These are phyloP conservation scores for Saksenaea oblongispora DNA, from an alignment of 371 early-diverging fungal species.

Conservation along the genomic window DNA sequence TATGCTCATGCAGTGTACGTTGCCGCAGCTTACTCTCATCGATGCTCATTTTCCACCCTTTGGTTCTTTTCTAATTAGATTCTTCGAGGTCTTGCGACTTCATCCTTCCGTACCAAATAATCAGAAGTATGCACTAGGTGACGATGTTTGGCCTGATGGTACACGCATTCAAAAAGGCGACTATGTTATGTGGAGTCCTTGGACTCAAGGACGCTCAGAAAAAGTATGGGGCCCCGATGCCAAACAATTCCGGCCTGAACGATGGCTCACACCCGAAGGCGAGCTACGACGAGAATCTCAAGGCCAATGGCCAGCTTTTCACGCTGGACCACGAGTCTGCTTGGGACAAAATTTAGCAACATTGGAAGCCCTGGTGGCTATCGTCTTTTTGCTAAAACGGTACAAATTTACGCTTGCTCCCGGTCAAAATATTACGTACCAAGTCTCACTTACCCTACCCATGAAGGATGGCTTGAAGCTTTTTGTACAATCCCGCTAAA, in stretches of 20 bases:
- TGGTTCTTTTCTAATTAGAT: not conserved
- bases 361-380: constrained; percentile 43
- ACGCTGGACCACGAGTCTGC: constrained; percentile 74
- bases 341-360: constrained; percentile 54
- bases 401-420: constrained; percentile 45
- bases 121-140: constrained; percentile 63
- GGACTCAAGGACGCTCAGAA: constrained; percentile 52
- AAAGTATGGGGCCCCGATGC: constrained; percentile 66
- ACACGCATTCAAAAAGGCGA: constrained; percentile 60
- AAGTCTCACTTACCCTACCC: constrained; percentile 42
- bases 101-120: constrained; percentile 75
- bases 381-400: constrained; percentile 33
- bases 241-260: constrained; percentile 59
- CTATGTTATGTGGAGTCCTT: constrained; percentile 52
- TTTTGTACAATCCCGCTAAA: constrained; percentile 19
- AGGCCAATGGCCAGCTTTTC: constrained; percentile 58
- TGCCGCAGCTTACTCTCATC: not conserved
- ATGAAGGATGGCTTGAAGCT: constrained; percentile 51
- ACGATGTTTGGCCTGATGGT: constrained; percentile 74
- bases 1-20: constrained; percentile 62
- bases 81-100: constrained; percentile 70
- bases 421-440: constrained; percentile 35
- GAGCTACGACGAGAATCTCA: constrained; percentile 40
- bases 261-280: constrained; percentile 55
- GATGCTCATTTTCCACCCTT: not conserved